Conservation (phyloP, 176 grass and related monocot genomes). For the Oryza coarctata region DNA sequence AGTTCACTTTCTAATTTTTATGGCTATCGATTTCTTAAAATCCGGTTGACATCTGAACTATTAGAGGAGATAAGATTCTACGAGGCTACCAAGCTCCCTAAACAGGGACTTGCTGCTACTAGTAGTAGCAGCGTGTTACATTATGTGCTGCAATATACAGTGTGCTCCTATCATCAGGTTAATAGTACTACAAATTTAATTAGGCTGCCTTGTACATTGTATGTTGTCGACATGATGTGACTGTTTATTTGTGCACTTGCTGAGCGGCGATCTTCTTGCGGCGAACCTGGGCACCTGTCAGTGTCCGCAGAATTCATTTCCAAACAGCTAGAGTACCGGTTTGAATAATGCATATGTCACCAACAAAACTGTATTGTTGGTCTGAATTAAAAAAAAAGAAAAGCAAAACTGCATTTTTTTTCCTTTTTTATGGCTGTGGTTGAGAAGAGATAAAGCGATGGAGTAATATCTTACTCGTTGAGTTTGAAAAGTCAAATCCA, state of each 20-base stretch:
- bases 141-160: too few species aligned
- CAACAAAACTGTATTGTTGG: not conserved
- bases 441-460: not conserved
- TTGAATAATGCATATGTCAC: not conserved
- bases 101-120: too few species aligned
- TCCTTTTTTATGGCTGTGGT: not conserved
- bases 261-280: not conserved
- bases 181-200: too few species aligned
- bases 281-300: slow-evolving; percentile 10
- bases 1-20: too few species aligned
- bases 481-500: not conserved
- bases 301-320: not conserved
- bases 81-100: too few species aligned
- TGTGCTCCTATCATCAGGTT: not conserved
- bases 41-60: too few species aligned
- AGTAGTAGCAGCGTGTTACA: too few species aligned
- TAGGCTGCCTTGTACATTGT: not conserved
- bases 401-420: not conserved
- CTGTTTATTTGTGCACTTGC: not conserved
- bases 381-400: too few species aligned
- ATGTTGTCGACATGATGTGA: not conserved
- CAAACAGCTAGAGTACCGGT: not conserved
- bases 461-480: not conserved
- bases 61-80: too few species aligned
- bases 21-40: too few species aligned